Evolutionary conservation across 2,329 filamentous ascomycete genomes (phyloP).

Genomic region (Colletotrichum cordylinicola): DNA sequence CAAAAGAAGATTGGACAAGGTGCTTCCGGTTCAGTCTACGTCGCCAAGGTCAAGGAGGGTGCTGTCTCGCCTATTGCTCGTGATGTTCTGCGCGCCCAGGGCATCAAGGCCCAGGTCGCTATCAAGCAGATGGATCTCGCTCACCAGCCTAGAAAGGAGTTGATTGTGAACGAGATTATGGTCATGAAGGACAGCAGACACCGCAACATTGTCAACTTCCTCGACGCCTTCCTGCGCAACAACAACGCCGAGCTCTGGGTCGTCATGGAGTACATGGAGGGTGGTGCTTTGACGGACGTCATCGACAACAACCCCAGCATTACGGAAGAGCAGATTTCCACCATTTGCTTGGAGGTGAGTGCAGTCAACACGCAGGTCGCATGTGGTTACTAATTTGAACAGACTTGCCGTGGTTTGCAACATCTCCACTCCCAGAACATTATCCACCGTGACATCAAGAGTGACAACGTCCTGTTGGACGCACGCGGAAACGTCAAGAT

Average conservation of each 20-base stretch:
- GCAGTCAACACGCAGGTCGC: background rate
- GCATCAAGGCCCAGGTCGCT: slow-evolving; percentile 85
- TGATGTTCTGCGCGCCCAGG: slow-evolving; percentile 79
- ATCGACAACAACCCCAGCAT: slow-evolving; percentile 98
- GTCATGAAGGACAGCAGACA: slow-evolving; percentile 99
- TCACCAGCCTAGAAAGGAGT: slow-evolving; percentile 94
- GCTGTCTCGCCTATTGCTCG: slow-evolving; percentile 82
- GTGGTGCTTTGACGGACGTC: slow-evolving; percentile 94
- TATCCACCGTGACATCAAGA: slow-evolving; percentile 99
- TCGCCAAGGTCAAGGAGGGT: slow-evolving; percentile 91
- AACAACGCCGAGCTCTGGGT: slow-evolving; percentile 98
- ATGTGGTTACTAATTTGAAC: slow-evolving; percentile 27
- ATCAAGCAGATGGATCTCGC: slow-evolving; percentile 99
- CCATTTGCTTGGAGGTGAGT: slow-evolving; percentile 91
- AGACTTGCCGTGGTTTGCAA: slow-evolving; percentile 95
- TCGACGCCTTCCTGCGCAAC: slow-evolving; percentile 95
- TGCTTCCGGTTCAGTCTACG: slow-evolving; percentile 96
- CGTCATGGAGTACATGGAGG: slow-evolving; percentile 99
- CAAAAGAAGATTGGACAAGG: slow-evolving; percentile 99
- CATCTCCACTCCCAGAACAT: slow-evolving; percentile 96
- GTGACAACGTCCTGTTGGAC: slow-evolving; percentile 95
- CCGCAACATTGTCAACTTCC: slow-evolving; percentile 98
- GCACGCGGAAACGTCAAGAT: slow-evolving; percentile 97
- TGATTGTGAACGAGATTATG: slow-evolving; percentile 99
- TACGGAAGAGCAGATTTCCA: slow-evolving; percentile 95